Evolutionary conservation across 2,329 filamentous ascomycete genomes (phyloP), one percentile per base, ranked within the genome.

Genomic region (Byssochlamys sp.): DNA sequence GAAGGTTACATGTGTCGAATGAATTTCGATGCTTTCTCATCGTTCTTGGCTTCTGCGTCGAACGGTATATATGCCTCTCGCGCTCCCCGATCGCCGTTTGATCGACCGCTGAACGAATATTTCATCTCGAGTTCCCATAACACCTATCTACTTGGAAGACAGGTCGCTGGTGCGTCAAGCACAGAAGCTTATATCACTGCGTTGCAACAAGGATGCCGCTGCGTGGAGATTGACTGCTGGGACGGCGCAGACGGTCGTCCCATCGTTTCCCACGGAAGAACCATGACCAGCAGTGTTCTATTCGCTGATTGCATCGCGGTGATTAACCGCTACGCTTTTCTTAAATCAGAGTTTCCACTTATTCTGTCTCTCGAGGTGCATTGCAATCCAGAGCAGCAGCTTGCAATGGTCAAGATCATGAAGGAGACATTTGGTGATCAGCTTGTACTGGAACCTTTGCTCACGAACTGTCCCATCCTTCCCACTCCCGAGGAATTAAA

Each of bases 111-210:
- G 71, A 96, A 95, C 70, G 92, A 97, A 70, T 99, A 99, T 73
- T 96, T 91, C 77, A 94, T 99, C 63, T 97, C 92, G 1, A 96
- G 91, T 77, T 97, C 94, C 1, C 94, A 99, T 79, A 99, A 99
- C 74, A 99, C 94, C 0, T 99, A 99, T 68, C 85, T 99, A 0
- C 80, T 95, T 3, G 94, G 94, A 12, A 86, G 91, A 56, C 94
- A 99, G 71, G 86, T 97, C 1, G 88, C 86, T 10, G 92, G 92
- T 28, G 84, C 89, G 51, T 96, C 94, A 1, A 97, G 91, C 68
- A 89, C 95, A 1, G 94, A 99, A 72, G 91, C 91, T 50, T 99
- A 99, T 75, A 95, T 97, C 65, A 85, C 86, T 7, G 90, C 91
- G 2, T 81, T 99, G 5, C 86, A 89, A 61, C 87, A 89, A 59